Evolutionary conservation across 2,329 filamentous ascomycete genomes (phyloP), one percentile per base, ranked within the genome.

Genomic region (Herpotrichia juniperi): DNA sequence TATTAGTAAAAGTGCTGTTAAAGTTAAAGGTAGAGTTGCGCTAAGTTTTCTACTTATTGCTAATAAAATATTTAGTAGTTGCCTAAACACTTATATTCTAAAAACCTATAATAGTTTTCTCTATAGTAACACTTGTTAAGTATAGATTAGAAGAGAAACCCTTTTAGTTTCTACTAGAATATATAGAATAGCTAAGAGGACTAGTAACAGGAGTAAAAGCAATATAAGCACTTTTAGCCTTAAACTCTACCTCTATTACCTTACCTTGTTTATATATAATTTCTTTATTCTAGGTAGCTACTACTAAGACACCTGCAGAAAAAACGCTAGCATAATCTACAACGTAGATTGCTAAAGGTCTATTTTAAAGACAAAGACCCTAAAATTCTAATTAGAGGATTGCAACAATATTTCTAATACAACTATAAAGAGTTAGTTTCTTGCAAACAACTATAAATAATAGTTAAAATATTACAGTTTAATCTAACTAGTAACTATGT

Each of bases 11-110:
- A 49, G 35, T 60, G 85, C 64, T 87, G 83, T 74, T 91, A 87
- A 58, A 88, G 86, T 28, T 81, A 21, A 65, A 78, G 50, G 50
- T 54, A 50, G 39, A 75, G 59, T 73, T 68, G 34, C 63, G 71
- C 59, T 68, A 67, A 46, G 60, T 83, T 53, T 87, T 84, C 67
- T 87, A 85, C 62, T 87, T 85, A 48, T 87, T 85, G 14, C 74
- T 81, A 37, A 87, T 81, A 51, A 78, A 81, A 58, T 87, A 84
- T 68, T 85, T 76, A n/a, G 73, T 70, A 31, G 67, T 72, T 30
- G 74, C 69, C 45, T 78, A 68, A 10, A 79, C 78, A 42, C 76
- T 76, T 16, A 66, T 70, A 46, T 71, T 70, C 44, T 78, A 74
- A 42, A 74, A 66, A 17, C 75, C 72, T 44, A 57, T 60, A 48